Evolutionary conservation across 139 green algal genomes (phyloP), one percentile per base, ranked within the genome.

Genomic region (Bryopsis sp.): DNA sequence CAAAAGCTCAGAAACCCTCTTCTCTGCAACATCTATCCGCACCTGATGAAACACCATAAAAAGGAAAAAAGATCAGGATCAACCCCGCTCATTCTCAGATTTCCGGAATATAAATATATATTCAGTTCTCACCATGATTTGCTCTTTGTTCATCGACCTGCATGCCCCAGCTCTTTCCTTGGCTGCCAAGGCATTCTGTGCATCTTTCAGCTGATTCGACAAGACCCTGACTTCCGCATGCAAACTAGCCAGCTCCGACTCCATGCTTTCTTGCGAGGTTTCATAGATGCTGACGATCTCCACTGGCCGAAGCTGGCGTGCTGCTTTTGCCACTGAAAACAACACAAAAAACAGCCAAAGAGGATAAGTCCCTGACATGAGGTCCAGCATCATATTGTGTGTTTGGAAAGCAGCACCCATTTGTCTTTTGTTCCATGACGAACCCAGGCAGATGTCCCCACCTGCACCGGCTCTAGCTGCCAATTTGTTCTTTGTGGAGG

Each of bases 271-370:
- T 5, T 71, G 65, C 59, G 83, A 76, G 11, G 66, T 58, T 72
- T 92, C 86, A 62, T 92, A 92, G 5, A 90, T 54, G 4, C 79
- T 73, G 2, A 89, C 84, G 43, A 92, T 83, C 75, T 92, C 86
- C 11, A 89, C 74, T 0, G 86, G 81, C 43, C 86, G 72, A 67
- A 92, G 71, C 76, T 92, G 84, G 1, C 86, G 68, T 1, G 79
- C 72, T n/a, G 84, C 82, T n/a, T 77, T 76, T 35, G 79, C 68
- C 28, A 89, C 74, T 6, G 81, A 80, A 1, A 81, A 82, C 29
- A 78, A 28, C 2, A 7, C 22, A 22, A 26, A 19, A 24, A 39
- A 4, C 29, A 2, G 3, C 29, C 38, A 5, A 64, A 24, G n/a
- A n/a, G n/a, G n/a, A n/a, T n/a, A n/a, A n/a, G n/a, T n/a, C n/a